Conservation (phyloP, 306 rosid genomes). For the Vachellia collinsii region DNA sequence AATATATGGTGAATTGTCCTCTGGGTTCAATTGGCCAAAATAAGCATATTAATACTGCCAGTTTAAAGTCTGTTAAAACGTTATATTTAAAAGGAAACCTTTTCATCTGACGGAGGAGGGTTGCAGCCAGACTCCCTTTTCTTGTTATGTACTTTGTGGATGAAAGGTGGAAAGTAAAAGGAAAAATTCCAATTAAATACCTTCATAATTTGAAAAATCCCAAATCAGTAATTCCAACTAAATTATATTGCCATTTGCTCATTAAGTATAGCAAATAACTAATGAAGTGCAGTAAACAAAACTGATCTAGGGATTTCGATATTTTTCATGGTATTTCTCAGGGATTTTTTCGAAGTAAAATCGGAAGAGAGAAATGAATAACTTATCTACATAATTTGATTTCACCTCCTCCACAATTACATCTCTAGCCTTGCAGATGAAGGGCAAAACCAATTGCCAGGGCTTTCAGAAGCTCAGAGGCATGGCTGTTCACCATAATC, state of each 20-base stretch:
- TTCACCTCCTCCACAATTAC: background rate
- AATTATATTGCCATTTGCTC: too few relatives aligned
- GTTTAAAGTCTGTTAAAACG: background rate
- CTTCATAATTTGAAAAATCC: too few relatives aligned
- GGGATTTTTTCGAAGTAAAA: too few relatives aligned
- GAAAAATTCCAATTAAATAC: too few relatives aligned
- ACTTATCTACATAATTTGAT: background rate
- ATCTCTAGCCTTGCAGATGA: background rate
- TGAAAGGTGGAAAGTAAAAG: constrained; percentile 7
- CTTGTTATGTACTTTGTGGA: constrained; percentile 39
- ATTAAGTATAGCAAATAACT: too few relatives aligned
- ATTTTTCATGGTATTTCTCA: too few relatives aligned
- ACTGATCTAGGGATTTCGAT: too few relatives aligned
- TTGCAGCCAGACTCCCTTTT: constrained; percentile 30
- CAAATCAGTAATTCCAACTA: too few relatives aligned
- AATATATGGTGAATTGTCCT: background rate
- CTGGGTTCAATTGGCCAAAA: background rate
- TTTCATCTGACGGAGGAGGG: constrained; percentile 44
- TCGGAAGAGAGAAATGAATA: background rate
- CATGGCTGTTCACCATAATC: constrained; percentile 14
- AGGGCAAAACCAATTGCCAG: background rate
- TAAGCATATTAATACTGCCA: background rate
- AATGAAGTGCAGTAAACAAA: too few relatives aligned
- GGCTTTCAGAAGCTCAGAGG: constrained; percentile 14
- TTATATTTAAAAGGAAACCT: constrained; percentile 22